These are phyloP conservation scores for Naumovozyma dairenensis DNA, from an alignment of 805 yeast species.

Conservation along the genomic window DNA sequence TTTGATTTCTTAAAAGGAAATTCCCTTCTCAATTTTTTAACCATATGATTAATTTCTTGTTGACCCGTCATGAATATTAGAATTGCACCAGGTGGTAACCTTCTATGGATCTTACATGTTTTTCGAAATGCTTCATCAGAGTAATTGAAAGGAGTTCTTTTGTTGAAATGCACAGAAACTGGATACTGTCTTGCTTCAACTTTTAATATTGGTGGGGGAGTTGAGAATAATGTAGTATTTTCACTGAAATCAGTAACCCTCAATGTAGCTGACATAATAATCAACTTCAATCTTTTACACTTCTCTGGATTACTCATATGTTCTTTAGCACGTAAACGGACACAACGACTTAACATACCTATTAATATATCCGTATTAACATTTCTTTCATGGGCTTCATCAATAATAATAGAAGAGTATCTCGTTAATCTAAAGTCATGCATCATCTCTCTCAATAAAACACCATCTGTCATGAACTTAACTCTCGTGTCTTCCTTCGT, in stretches of 20 bases:
- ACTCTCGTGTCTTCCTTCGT: slow-evolving; percentile 55
- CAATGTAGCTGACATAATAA: slow-evolving; percentile 95
- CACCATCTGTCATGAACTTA: slow-evolving; percentile 94
- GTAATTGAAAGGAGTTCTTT: slow-evolving; percentile 67
- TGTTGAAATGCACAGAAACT: slow-evolving; percentile 82
- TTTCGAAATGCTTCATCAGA: slow-evolving; percentile 79
- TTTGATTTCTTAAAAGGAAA: slow-evolving; percentile 42
- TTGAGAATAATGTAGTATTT: slow-evolving; percentile 54
- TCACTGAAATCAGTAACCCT: slow-evolving; percentile 90
- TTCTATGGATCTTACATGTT: slow-evolving; percentile 75
- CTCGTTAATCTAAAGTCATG: slow-evolving; percentile 68
- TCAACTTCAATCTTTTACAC: slow-evolving; percentile 59
- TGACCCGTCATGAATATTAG: slow-evolving; percentile 90
- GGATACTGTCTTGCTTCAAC: slow-evolving; percentile 93
- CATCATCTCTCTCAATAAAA: slow-evolving; percentile 85
- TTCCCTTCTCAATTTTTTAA: slow-evolving; percentile 54
- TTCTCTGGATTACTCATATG: slow-evolving; percentile 37
- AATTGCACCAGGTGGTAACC: slow-evolving; percentile 89
- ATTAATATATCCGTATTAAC: slow-evolving; percentile 91
- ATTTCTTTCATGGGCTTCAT: slow-evolving; percentile 97
- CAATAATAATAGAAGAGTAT: slow-evolving; percentile 81
- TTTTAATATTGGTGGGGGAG: slow-evolving; percentile 77
- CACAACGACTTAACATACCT: slow-evolving; percentile 86
- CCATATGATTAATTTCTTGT: slow-evolving; percentile 74
- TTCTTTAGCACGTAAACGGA: slow-evolving; percentile 55